Base-by-base conservation (phyloP, 2,329 filamentous ascomycete species). In the Colletotrichum horii region DNA sequence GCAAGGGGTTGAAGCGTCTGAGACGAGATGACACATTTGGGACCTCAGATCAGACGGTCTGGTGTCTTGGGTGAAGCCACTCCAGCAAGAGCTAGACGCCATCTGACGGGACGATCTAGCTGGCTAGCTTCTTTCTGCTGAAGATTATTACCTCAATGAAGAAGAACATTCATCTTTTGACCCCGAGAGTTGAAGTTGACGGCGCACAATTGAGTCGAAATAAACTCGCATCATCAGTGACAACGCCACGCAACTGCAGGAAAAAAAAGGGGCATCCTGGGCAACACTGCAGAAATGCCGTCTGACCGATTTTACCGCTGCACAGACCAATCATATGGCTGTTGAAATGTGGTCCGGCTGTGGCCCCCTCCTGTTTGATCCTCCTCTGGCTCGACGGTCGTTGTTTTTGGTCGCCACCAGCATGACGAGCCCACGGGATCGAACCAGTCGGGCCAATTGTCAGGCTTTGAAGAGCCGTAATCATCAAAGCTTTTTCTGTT, bases 1-100 rank as follows among this genome's bases (percentile, higher is more conserved):
- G 56, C 48, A 66, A 56, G 66, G 70, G 73, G 67, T 43, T 65
- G 72, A 62, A 69, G 65, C 61, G 74, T 66, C 74, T 71, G 69
- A 77, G 76, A 77, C 76, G 66, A 74, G 76, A 71, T 77, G 74
- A 77, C 74, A 77, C 76, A 77, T 76, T 70, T 62, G 65, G 68
- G 65, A 62, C 52, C 66, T 76, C 67, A 70, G 76, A 77, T 77
- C 76, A 71, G 76, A 77, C 71, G 75, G 76, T 70, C 69, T 64
- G 65, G 43, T 69, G 74, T 74, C 74, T 76, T 74, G 66, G 56
- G 69, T 73, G 55, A 72, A 67, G 70, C 62, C 69, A 62, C 34
- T 22, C 8, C 36, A 16, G 28, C n/a, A 19, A n/a, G 28, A 65
- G 30, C 16, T 7, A 16, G 48, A 52, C 34, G 60, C 71, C 52